phyloP scores from a whole-genome alignment of 139 green algal genomes.

The Chlamydomonas incerta region DNA sequence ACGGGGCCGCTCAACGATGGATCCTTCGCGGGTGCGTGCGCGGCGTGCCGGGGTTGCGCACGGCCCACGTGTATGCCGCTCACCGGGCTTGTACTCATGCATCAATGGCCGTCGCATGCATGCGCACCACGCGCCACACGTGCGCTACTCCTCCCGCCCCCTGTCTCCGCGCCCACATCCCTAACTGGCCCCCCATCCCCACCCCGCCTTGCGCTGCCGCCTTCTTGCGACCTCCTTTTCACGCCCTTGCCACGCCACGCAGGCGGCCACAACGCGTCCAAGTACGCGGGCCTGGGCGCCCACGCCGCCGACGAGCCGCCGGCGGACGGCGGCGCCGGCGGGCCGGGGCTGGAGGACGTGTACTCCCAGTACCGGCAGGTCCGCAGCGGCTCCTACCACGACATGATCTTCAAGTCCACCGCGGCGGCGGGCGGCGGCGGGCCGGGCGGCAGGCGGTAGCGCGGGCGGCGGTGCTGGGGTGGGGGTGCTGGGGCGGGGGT shows the following conservation, averaged over 20 bases:
- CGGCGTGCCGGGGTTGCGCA: no score
- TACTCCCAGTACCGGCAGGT: constrained; percentile 61
- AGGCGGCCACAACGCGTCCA: constrained; percentile 25
- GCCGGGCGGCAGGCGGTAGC: no score
- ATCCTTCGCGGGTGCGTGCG: constrained; percentile 34
- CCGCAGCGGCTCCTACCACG: constrained; percentile 64
- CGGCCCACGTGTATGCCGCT: no score
- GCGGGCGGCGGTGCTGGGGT: no score
- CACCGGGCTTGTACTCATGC: no score
- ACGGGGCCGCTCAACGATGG: constrained; percentile 39
- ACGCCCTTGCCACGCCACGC: neutral
- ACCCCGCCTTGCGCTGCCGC: no score
- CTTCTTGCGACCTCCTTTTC: no score
- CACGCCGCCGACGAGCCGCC: neutral
- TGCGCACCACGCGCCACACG: no score
- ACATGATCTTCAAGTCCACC: constrained; percentile 61
- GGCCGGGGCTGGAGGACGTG: constrained; percentile 47
- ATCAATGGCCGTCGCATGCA: no score
- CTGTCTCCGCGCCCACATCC: no score
- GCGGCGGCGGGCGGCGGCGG: neutral
- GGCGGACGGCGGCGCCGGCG: neutral
- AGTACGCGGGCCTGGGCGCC: constrained; percentile 47
- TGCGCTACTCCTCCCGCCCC: no score
- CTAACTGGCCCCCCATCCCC: neutral
- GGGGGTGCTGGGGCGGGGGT: no score